Evolutionary conservation across 257 asterid genomes (phyloP).

Genomic region (Solanum pimpinellifolium): DNA sequence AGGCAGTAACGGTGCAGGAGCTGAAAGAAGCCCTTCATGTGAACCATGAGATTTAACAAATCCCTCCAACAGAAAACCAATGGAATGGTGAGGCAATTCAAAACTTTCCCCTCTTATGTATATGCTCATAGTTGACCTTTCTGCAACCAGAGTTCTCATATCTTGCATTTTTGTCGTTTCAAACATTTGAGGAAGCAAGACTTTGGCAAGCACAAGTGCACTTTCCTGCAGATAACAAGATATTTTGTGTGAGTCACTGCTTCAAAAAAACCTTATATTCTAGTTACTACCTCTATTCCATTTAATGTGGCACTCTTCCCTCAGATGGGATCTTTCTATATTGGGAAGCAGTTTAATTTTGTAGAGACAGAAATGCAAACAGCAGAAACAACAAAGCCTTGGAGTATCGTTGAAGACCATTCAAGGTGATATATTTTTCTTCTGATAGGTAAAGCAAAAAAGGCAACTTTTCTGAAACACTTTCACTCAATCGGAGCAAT

Average conservation of each 20-base stretch:
- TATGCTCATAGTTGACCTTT: conserved; percentile 51
- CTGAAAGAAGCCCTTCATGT: conserved; percentile 46
- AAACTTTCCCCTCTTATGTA: conserved; percentile 73
- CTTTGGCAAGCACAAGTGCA: conserved; percentile 55
- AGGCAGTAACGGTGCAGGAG: conserved; percentile 61
- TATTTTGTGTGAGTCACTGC: background rate
- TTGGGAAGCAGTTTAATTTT: background rate
- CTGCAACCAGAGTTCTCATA: conserved; percentile 60
- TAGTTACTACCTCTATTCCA: background rate
- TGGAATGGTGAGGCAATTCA: conserved; percentile 62
- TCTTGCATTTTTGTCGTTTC: conserved; percentile 79
- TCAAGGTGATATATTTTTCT: background rate
- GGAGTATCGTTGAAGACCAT: background rate
- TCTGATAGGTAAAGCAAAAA: background rate
- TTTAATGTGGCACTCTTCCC: background rate
- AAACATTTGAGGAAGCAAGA: conserved; percentile 72
- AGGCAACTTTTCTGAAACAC: background rate
- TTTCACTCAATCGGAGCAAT: background rate
- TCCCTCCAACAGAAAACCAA: conserved; percentile 88
- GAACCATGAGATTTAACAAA: conserved; percentile 51
- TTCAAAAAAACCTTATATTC: background rate
- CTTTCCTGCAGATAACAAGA: conserved; percentile 59
- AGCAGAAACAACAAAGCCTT: background rate
- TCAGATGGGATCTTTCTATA: background rate
- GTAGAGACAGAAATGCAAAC: background rate